Evolutionary conservation across 177 flowering plant species (phyloP).

Genomic region (Vitis hybrid): DNA sequence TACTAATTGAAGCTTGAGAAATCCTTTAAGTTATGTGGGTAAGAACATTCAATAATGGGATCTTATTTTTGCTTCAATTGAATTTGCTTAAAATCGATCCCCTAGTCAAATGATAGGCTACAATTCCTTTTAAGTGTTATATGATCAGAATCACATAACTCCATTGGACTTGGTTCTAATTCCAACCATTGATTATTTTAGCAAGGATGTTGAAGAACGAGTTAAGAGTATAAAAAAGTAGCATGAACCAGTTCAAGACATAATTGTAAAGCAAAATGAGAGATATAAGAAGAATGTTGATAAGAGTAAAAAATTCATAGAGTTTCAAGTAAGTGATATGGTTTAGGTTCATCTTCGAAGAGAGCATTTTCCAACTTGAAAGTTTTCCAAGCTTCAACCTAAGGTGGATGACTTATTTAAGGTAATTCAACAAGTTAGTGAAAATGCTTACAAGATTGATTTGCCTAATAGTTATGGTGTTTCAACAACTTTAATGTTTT

Average conservation of each 20-base stretch:
- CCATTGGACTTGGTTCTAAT: background rate
- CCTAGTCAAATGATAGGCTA: background rate
- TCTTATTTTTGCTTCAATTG: background rate
- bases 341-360: constrained; percentile 10
- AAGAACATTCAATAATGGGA: background rate
- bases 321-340: constrained; percentile 1
- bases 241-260: background rate
- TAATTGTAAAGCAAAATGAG: background rate
- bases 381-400: background rate
- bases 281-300: background rate
- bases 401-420: background rate
- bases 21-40: background rate
- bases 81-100: constrained; percentile 9
- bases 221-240: background rate
- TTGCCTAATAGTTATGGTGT: background rate
- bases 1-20: constrained; percentile 1
- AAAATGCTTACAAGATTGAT: background rate
- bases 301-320: background rate
- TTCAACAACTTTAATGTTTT: background rate
- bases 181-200: background rate
- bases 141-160: background rate
- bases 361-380: background rate
- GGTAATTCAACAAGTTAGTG: background rate
- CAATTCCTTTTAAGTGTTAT: background rate
- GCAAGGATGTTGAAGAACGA: background rate